phyloP scores from a whole-genome alignment of 192 early-diverging fungal genomes.

The Gaertneriomyces sp. region DNA sequence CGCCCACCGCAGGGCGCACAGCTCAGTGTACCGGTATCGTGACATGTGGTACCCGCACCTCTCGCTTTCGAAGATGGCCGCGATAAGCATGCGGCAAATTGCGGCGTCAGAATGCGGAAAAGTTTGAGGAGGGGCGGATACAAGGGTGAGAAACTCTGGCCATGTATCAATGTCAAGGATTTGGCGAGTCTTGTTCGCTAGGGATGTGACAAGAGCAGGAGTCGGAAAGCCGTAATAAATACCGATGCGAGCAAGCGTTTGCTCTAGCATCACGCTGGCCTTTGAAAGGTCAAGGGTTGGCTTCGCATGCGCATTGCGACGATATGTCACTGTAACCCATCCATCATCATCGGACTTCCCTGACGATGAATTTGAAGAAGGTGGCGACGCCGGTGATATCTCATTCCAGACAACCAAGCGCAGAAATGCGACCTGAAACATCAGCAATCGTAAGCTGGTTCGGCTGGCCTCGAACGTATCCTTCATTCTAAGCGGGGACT shows the following conservation, averaged over 20 bases:
- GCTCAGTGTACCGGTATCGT: not conserved
- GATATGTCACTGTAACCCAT: not conserved
- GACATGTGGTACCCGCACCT: not conserved
- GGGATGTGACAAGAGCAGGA: not conserved
- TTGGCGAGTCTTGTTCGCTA: not conserved
- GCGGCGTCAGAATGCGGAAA: not conserved
- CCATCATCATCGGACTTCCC: not conserved
- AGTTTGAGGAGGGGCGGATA: not conserved
- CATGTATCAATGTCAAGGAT: constrained; percentile 4
- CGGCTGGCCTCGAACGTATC: constrained; percentile 10
- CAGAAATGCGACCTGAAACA: constrained; percentile 12
- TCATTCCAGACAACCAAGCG: constrained; percentile 6
- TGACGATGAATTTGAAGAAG: not conserved
- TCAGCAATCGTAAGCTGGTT: constrained; percentile 5
- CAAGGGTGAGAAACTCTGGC: not conserved
- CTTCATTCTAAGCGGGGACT: not conserved
- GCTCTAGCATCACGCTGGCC: constrained; percentile 1
- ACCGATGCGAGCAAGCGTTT: not conserved
- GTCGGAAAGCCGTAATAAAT: constrained; percentile 4
- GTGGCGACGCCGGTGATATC: not conserved
- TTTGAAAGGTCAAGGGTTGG: not conserved
- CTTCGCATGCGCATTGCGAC: not conserved
- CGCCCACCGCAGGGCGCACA: constrained; percentile 1
- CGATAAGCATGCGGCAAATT: not conserved
- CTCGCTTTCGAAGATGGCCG: constrained; percentile 2